phyloP scores from a whole-genome alignment of 2,329 filamentous ascomycete genomes.

The Aspergillus terreus region DNA sequence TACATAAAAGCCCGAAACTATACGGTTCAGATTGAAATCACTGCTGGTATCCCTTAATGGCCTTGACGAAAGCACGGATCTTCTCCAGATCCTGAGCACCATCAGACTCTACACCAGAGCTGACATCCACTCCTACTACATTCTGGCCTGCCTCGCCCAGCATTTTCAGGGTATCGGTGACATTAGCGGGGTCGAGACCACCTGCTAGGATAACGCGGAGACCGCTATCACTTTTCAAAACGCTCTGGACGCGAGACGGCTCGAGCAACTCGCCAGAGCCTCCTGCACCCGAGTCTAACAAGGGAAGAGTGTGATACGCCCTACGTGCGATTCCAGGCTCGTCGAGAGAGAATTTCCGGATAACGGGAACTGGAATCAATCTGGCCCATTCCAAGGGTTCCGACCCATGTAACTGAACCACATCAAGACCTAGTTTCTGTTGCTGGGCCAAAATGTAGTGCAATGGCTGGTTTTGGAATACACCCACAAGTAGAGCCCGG shows the following conservation, averaged over 20 bases:
- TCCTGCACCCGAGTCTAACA: conserved; percentile 84
- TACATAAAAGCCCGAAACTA: conserved; percentile 1
- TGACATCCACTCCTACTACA: conserved; percentile 84
- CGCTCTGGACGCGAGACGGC: conserved; percentile 62
- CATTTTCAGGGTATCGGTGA: conserved; percentile 61
- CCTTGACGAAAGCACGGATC: conserved; percentile 75
- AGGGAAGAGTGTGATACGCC: conserved; percentile 76
- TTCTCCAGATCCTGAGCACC: conserved; percentile 77
- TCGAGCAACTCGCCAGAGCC: conserved; percentile 77
- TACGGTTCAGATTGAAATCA: conserved; percentile 14
- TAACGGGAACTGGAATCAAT: conserved; percentile 86
- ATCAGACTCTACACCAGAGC: conserved; percentile 84
- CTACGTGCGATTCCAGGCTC: conserved; percentile 68
- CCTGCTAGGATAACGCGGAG: conserved; percentile 79
- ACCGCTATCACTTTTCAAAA: conserved; percentile 65
- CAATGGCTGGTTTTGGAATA: conserved; percentile 89
- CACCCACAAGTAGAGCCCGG: conserved; percentile 79
- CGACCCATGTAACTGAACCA: conserved; percentile 88
- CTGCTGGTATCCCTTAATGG: conserved; percentile 56
- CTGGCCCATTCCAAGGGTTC: conserved; percentile 90
- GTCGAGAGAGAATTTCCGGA: conserved; percentile 76
- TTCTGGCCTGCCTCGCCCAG: conserved; percentile 59
- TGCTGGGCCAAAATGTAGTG: conserved; percentile 77
- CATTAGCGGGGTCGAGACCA: conserved; percentile 76
- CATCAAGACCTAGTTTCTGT: conserved; percentile 70